Evolutionary conservation across 805 yeast species (phyloP).

Genomic region (Kockiozyma suomiensis): DNA sequence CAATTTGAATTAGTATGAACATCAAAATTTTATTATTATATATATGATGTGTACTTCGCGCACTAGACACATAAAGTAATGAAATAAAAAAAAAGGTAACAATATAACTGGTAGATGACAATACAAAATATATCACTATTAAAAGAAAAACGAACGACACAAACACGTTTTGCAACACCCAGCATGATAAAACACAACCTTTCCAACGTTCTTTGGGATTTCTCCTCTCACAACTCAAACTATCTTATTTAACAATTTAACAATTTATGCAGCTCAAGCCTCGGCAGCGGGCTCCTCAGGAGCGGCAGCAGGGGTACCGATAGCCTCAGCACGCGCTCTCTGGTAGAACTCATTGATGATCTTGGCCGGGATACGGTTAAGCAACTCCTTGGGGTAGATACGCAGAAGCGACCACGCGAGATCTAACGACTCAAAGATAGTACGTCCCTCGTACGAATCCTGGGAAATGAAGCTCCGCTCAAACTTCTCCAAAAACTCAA

Average conservation of each 20-base stretch:
- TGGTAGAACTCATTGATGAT: slow-evolving; percentile 94
- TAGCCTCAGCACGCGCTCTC: slow-evolving; percentile 35
- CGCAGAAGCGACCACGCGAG: slow-evolving; percentile 98
- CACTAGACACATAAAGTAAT: slow-evolving; percentile 1
- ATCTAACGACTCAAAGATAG: slow-evolving; percentile 91
- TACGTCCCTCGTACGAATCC: slow-evolving; percentile 96
- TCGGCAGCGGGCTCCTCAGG: slow-evolving; percentile 17
- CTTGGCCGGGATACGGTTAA: slow-evolving; percentile 98
- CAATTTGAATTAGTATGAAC: background rate
- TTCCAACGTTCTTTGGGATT: slow-evolving; percentile 2
- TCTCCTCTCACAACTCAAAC: background rate
- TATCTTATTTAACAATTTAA: background rate
- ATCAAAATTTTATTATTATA: slow-evolving; percentile 4
- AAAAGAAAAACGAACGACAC: slow-evolving; percentile 5
- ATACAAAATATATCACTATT: slow-evolving; percentile 11
- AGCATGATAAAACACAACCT: slow-evolving; percentile 16
- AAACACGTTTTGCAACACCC: slow-evolving; percentile 21
- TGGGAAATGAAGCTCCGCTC: slow-evolving; percentile 94
- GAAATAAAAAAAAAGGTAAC: background rate
- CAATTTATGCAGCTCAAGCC: slow-evolving; percentile 8
- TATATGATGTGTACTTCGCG: slow-evolving; percentile 8
- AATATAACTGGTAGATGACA: slow-evolving; percentile 6
- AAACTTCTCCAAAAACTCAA: slow-evolving; percentile 96
- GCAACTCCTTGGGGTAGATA: slow-evolving; percentile 98
- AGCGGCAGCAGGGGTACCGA: slow-evolving; percentile 21